These are phyloP conservation scores for Babesia sp. DNA, from an alignment of 169 alveolate species.

Conservation along the genomic window DNA sequence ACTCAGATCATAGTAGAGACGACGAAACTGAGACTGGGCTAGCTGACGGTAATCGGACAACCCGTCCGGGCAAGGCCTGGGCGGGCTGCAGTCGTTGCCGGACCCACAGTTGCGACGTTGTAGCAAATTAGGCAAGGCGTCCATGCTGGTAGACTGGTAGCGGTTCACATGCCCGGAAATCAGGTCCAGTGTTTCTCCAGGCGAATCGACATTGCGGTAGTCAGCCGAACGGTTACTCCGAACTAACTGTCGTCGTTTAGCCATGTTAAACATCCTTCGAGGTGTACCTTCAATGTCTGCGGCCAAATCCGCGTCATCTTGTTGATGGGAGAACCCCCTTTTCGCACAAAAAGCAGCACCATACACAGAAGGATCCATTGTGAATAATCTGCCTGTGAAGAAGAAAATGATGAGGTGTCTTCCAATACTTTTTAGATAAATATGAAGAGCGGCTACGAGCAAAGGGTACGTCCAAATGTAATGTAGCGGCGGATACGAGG, in stretches of 20 bases:
- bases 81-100: neutral
- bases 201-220: neutral
- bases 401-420: no score
- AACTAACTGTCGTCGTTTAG: conserved; percentile 25
- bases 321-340: neutral
- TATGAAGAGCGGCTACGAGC: no score
- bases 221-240: neutral
- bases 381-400: neutral
- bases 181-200: neutral
- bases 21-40: conserved; percentile 25
- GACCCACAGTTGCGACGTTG: neutral
- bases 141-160: neutral
- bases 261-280: neutral
- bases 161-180: neutral
- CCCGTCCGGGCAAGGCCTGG: neutral
- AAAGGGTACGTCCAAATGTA: no score
- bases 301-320: neutral
- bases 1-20: conserved; percentile 30
- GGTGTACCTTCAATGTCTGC: neutral
- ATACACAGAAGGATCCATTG: conserved; percentile 5
- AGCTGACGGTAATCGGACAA: conserved; percentile 25
- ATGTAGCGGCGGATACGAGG: no score
- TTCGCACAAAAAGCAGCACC: neutral
- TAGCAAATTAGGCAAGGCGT: neutral
- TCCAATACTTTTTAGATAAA: no score